phyloP scores from a whole-genome alignment of 179 eudicot species.

The Sideroxylon spinosum region DNA sequence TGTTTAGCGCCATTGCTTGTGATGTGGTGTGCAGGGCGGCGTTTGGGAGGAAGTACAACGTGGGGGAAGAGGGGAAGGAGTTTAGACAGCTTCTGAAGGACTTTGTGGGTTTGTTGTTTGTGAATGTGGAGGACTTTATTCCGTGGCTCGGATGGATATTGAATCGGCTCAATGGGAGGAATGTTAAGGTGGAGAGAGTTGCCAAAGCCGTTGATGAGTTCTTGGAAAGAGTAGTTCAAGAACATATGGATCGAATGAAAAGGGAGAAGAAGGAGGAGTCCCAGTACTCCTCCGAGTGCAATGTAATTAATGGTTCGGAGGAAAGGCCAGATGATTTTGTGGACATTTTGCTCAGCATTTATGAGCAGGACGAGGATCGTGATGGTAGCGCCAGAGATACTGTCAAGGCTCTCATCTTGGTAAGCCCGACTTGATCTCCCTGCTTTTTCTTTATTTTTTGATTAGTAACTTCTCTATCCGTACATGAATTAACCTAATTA shows the following conservation, averaged over 20 bases:
- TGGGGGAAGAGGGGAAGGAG: conserved; percentile 11
- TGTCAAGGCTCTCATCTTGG: no score
- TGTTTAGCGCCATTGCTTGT: conserved; percentile 25
- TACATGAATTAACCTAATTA: no score
- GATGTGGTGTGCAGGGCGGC: conserved; percentile 39
- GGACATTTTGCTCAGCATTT: no score
- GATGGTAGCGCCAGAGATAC: no score
- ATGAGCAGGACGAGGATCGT: no score
- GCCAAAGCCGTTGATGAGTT: conserved; percentile 29
- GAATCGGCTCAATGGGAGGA: conserved; percentile 29
- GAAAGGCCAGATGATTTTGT: no score
- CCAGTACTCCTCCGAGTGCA: no score
- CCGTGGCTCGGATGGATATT: conserved; percentile 42
- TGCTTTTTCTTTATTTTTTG: no score
- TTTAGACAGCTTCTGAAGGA: conserved; percentile 26
- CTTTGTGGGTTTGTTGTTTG: conserved; percentile 18
- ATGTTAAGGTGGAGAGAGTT: conserved; percentile 23
- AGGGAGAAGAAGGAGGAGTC: no score
- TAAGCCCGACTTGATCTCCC: no score
- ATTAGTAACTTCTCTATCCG: no score
- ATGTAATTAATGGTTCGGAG: no score
- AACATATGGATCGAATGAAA: conserved; percentile 17
- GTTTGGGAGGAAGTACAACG: conserved; percentile 35
- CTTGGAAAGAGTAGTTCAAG: conserved; percentile 32
- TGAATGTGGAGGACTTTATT: conserved; percentile 32